Evolutionary conservation across 176 grass and related monocot species (phyloP), one percentile per base, ranked within the genome.

Genomic region (Carex cristatella): DNA sequence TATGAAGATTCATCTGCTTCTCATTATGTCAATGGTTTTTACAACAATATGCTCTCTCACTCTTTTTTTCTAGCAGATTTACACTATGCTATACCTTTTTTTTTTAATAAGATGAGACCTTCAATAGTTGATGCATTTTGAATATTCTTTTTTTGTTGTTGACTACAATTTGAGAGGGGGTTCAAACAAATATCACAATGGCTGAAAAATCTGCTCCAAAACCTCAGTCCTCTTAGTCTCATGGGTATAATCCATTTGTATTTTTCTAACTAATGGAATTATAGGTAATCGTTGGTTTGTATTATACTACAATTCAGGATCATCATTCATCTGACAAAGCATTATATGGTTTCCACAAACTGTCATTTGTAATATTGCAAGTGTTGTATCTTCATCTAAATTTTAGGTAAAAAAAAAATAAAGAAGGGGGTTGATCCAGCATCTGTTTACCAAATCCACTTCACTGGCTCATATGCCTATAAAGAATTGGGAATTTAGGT

Each of bases 1-100:
- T 99, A 99, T 86, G 97, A 99, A 94, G 97, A 99, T 88, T 93
- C 97, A 58, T 89, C 90, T 82, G 97, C 91, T 69, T 93, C 97
- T 79, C 97, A 99, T 91, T 83, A 93, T 69, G 97, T 93, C 87
- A 92, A 93, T 85, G 88, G 90, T 79, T 99, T 99, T 85, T 99
- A 94, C 49, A 99, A 99, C 40, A 88, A 91, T 99, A 91, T 65
- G 90, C 85, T 84, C 32, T 40, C n/a, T 38, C 27, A 32, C 78
- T 87, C 32, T 46, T 33, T 77, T 63, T 55, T 8, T 38, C 56
- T 62, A 15, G 23, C 15, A 33, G 76, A 59, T 79, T 60, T 2
- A 79, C 15, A 9, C 53, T 11, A 62, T n/a, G 3, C 61, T 42
- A 40, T 80, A 5, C 14, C 30, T 12, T 54, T 27, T 38, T 9